These are phyloP conservation scores for Lactarius vividus DNA, from an alignment of 768 basidiomycete genomes.

Conservation along the genomic window DNA sequence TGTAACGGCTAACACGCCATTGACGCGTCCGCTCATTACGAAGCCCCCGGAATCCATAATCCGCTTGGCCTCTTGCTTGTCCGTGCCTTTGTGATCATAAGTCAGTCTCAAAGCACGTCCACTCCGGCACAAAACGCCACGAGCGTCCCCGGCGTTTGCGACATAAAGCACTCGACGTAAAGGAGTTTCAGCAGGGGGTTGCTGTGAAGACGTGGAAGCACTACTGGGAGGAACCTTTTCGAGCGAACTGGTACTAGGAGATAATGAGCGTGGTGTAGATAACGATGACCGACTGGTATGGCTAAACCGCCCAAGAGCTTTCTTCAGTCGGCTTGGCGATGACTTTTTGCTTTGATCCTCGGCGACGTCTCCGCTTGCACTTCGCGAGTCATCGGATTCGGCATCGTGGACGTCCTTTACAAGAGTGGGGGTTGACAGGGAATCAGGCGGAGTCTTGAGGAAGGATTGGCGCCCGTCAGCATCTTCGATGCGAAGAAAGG, in stretches of 20 bases:
- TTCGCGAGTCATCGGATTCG: slow-evolving; percentile 10
- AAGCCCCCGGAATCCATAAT: slow-evolving; percentile 98
- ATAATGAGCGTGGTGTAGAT: slow-evolving; percentile 24
- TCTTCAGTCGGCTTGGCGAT: slow-evolving; percentile 18
- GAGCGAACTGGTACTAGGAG: slow-evolving; percentile 18
- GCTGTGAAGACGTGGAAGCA: slow-evolving; percentile 24
- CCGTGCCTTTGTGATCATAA: slow-evolving; percentile 98
- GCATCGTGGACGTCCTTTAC: slow-evolving; percentile 9
- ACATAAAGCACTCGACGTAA: slow-evolving; percentile 83
- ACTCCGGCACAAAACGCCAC: slow-evolving; percentile 87
- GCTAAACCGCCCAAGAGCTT: slow-evolving; percentile 25
- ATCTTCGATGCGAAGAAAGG: slow-evolving; percentile 92
- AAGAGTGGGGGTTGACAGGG: slow-evolving; percentile 2
- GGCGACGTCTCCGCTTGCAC: slow-evolving; percentile 16
- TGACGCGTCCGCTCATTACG: slow-evolving; percentile 97
- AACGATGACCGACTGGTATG: slow-evolving; percentile 20
- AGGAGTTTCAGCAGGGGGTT: slow-evolving; percentile 31
- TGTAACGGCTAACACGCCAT: slow-evolving; percentile 95
- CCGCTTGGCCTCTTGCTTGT: slow-evolving; percentile 95
- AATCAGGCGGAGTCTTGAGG: slow-evolving; percentile 31
- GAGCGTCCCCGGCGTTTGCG: slow-evolving; percentile 95
- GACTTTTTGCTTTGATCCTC: slow-evolving; percentile 20
- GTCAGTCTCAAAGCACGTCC: slow-evolving; percentile 92
- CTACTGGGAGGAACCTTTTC: slow-evolving; percentile 23
- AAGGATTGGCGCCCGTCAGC: slow-evolving; percentile 70